Base-by-base conservation (phyloP, 2,329 filamentous ascomycete genomes). In the Neofusicoccum cordaticola region DNA sequence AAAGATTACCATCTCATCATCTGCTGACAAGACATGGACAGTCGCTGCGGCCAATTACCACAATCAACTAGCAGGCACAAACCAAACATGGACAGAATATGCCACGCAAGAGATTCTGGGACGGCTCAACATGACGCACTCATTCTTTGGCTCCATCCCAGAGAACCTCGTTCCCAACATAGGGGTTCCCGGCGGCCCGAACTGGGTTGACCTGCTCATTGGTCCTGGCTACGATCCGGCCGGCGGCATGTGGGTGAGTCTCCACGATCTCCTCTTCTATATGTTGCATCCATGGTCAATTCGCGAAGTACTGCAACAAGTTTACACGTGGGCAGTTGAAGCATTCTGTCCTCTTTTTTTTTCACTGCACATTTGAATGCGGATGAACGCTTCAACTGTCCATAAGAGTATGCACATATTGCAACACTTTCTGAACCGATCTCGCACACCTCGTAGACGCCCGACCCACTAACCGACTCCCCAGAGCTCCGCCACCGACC, bases 211-310 rank as follows among this genome's bases (percentile, higher is more conserved):
- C 65, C 62, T 74, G 2, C 22, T 72, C 0, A 61, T 75, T 3
- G 71, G 72, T 31, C 65, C 67, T 15, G 73, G 73, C 7, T 75
- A 75, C 45, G 69, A 74, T 41, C 72, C 73, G 31, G 72, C 69
- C 2, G 73, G 70, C 2, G 73, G 73, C 27, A 71, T 74, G 69
- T 75, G 72, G 70, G 56, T 47, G 3, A 37, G 56, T 60, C 12
- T 22, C 22, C 22, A 22, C 22, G 22, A 22, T 22, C 22, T 22
- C 22, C 22, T 22, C 22, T 22, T 22, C 22, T 22, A 3, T 22
- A 22, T 22, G 3, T 22, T 22, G 1, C 0, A 22, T 22, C 2
- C 22, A 22, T 0, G 22, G 22, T 19, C 19, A 19, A 19, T 19
- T 19, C 2, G 19, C 19, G 22, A 22, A 22, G 22, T 22, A 22